A percentile compares a stretch with the other conserved stretches of the same genome.
Evolutionary conservation across 1,139 yeast genomes (phyloP).

Genomic region (Hanseniaspora uvarum): DNA sequence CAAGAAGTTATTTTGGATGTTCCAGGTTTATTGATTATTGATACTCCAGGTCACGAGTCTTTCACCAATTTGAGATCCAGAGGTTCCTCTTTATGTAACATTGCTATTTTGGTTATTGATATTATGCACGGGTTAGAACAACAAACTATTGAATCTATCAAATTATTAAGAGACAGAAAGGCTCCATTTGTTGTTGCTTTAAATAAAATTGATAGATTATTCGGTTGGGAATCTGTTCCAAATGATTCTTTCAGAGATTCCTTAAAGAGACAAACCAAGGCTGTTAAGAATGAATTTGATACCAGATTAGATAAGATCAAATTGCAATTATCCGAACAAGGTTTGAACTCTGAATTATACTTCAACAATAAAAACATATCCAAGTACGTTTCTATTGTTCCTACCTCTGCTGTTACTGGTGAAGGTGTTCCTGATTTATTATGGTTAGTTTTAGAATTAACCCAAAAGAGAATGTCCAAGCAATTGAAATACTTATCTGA

Average conservation of each 20-base stretch:
- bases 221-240: slow-evolving; percentile 84
- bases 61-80: slow-evolving; percentile 94
- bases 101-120: slow-evolving; percentile 95
- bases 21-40: slow-evolving; percentile 92
- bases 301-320: slow-evolving; percentile 78
- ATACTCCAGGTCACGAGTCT: slow-evolving; percentile 99
- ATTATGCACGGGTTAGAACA: slow-evolving; percentile 99
- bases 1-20: slow-evolving; percentile 84
- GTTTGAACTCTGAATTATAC: slow-evolving; percentile 92
- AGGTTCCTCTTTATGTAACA: slow-evolving; percentile 98
- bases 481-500: slow-evolving; percentile 88
- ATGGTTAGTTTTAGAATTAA: slow-evolving; percentile 87
- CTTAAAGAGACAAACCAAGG: slow-evolving; percentile 61
- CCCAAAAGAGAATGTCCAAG: slow-evolving; percentile 97
- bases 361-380: slow-evolving; percentile 89
- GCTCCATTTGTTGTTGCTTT: slow-evolving; percentile 96
- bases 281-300: slow-evolving; percentile 87
- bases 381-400: slow-evolving; percentile 88
- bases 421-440: slow-evolving; percentile 99
- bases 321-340: slow-evolving; percentile 92
- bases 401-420: slow-evolving; percentile 97
- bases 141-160: slow-evolving; percentile 89
- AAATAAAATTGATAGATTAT: slow-evolving; percentile 93
- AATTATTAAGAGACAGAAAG: slow-evolving; percentile 86
- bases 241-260: slow-evolving; percentile 95